Evolutionary conservation across 2,329 filamentous ascomycete genomes (phyloP).

Genomic region (Didymella sp.): DNA sequence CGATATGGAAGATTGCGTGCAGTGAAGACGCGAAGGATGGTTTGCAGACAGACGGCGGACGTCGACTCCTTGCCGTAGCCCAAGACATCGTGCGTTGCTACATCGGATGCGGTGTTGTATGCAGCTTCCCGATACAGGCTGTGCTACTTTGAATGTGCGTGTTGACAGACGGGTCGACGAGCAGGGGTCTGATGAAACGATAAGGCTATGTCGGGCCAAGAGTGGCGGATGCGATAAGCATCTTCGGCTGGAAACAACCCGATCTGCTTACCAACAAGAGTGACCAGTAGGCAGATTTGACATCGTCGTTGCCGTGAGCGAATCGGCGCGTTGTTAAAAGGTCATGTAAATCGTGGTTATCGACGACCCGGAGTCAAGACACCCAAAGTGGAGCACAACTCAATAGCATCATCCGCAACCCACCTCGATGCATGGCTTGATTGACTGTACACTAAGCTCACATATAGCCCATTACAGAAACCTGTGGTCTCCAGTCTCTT

Average conservation of each 20-base stretch:
- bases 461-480: background rate
- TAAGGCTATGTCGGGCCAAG: conserved; percentile 15
- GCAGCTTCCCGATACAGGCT: too few species aligned
- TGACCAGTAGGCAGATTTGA: background rate
- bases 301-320: background rate
- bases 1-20: background rate
- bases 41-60: background rate
- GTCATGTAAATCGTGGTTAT: background rate
- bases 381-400: background rate
- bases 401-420: background rate
- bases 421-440: background rate
- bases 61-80: background rate
- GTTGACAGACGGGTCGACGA: background rate
- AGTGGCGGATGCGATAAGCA: conserved; percentile 5
- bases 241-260: background rate
- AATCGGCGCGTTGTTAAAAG: background rate
- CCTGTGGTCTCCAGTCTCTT: background rate
- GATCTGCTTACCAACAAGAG: background rate
- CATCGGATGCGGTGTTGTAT: background rate
- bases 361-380: background rate
- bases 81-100: background rate
- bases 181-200: conserved; percentile 22
- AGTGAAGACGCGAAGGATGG: too few species aligned
- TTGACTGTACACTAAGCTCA: background rate
- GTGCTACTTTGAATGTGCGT: background rate